Evolutionary conservation across 164 flowering plant genomes (phyloP), one percentile per base, ranked within the genome.

Genomic region (Amborella trichopoda): DNA sequence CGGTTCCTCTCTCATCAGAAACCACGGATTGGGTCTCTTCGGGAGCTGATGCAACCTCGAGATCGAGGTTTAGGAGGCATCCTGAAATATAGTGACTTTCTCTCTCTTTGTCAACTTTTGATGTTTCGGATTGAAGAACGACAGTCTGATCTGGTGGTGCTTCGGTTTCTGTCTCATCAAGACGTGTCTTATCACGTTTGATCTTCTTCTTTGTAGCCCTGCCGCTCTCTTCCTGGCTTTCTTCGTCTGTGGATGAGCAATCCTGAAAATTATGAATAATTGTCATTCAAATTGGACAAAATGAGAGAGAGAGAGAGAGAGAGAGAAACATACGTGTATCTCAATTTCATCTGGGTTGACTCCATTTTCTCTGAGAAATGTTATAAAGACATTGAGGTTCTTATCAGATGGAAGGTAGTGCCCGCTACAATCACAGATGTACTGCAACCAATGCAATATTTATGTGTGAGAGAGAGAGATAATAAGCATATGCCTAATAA

Each of bases 361-460:
- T 32, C 81, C 87, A 44, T 80, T 74, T 48, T 72, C 83, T 56
- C 55, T 55, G 10, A 87, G 80, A 49, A 78, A 68, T 40, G 71
- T 52, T 25, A 74, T 26, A 55, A 87, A 77, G 58, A 52, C 64
- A 5, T 54, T 71, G 39, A 83, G 78, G 44, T 64, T 66, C 23
- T 81, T 94, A 18, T 81, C 85, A 21, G 78, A 75, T 50, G 93
- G 98, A 33, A 77, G 70, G 57, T 91, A 87, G 60, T 87, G 98
- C 22, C 96, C 98, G 62, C 98, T 86, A 54, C 83, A 80, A 10
- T 93, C 73, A 34, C 94, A 87, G 58, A 91, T 69, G 30, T 75
- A 65, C 96, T 91, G 83, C 41, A 68, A 64, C 11, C 1, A 41
- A 28, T 48, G 40, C 4, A 30, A 13, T 13, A 6, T 30, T 30